These are phyloP conservation scores for Russula sp. DNA, from an alignment of 768 basidiomycete species.

Conservation along the genomic window DNA sequence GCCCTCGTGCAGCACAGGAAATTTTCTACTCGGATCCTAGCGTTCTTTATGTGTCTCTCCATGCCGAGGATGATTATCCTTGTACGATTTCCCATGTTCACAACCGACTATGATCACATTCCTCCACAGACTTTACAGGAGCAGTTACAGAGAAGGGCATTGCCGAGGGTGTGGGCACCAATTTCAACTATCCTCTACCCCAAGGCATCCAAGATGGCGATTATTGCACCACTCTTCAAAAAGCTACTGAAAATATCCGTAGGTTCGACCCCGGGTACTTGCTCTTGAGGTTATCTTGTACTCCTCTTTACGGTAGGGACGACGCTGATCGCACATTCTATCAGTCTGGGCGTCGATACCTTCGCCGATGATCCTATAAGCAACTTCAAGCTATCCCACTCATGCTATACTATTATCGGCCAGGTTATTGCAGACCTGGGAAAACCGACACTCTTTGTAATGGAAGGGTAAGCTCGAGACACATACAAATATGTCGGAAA, in stretches of 20 bases:
- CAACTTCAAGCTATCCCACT: constrained; percentile 26
- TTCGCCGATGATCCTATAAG: constrained; percentile 29
- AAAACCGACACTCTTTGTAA: constrained; percentile 28
- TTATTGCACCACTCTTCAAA: constrained; percentile 24
- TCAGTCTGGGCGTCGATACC: constrained; percentile 32
- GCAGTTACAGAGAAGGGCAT: constrained; percentile 24
- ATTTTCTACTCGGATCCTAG: constrained; percentile 28
- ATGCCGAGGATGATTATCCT: constrained; percentile 30
- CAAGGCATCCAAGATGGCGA: constrained; percentile 24
- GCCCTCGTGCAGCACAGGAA: constrained; percentile 24
- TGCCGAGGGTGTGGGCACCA: constrained; percentile 24
- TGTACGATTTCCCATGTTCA: constrained; percentile 22
- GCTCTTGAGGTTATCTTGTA: constrained; percentile 26
- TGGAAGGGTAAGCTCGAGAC: constrained; percentile 30
- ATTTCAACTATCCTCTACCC: constrained; percentile 30
- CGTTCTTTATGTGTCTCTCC: constrained; percentile 30
- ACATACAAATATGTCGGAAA: neutral
- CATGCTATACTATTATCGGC: constrained; percentile 27
- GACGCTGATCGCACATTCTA: neutral
- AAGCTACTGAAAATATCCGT: constrained; percentile 21
- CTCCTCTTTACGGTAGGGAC: neutral
- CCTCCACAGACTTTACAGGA: constrained; percentile 29
- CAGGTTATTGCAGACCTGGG: constrained; percentile 18
- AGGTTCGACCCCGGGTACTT: constrained; percentile 24
- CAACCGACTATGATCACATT: neutral